phyloP scores from a whole-genome alignment of 192 early-diverging fungal genomes.

The Diversispora epigaea region DNA sequence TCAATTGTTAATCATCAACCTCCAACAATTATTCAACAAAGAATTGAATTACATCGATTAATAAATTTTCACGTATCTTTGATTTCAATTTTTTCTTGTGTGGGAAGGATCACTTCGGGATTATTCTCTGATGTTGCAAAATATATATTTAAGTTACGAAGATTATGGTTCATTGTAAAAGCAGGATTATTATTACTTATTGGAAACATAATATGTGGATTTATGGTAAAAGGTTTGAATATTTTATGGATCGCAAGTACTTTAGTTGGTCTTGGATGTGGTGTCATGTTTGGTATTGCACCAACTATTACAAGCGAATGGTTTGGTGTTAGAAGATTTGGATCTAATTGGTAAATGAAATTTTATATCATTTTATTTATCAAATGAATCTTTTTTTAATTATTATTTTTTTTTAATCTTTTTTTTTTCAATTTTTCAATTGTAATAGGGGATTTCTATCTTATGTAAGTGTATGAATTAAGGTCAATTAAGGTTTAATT shows the following conservation, averaged over 20 bases:
- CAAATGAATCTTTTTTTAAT: too few species aligned
- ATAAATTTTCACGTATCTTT: constrained; percentile 47
- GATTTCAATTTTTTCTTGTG: constrained; percentile 46
- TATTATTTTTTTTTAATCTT: too few species aligned
- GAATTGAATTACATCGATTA: constrained; percentile 30
- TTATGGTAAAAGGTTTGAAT: constrained; percentile 25
- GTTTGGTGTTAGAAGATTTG: constrained; percentile 41
- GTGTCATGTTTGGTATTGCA: constrained; percentile 43
- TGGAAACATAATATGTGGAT: constrained; percentile 39
- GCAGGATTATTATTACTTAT: constrained; percentile 39
- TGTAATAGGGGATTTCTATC: too few species aligned
- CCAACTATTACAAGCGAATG: constrained; percentile 46
- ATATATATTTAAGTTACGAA: constrained; percentile 34
- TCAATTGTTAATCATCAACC: constrained; percentile 33
- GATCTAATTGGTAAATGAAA: constrained; percentile 40
- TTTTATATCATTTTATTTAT: not conserved
- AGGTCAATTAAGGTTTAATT: too few species aligned
- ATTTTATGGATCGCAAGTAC: constrained; percentile 30
- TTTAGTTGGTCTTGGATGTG: constrained; percentile 41
- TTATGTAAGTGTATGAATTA: too few species aligned
- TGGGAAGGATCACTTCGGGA: constrained; percentile 43
- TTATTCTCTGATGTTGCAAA: constrained; percentile 44
- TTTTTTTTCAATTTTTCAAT: too few species aligned
- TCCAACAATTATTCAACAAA: constrained; percentile 1
- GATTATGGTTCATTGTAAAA: constrained; percentile 40